A percentile compares a stretch with the other conserved stretches of the same genome.
Conservation (phyloP, 345 rosid genomes). For the Litchi chinensis region DNA sequence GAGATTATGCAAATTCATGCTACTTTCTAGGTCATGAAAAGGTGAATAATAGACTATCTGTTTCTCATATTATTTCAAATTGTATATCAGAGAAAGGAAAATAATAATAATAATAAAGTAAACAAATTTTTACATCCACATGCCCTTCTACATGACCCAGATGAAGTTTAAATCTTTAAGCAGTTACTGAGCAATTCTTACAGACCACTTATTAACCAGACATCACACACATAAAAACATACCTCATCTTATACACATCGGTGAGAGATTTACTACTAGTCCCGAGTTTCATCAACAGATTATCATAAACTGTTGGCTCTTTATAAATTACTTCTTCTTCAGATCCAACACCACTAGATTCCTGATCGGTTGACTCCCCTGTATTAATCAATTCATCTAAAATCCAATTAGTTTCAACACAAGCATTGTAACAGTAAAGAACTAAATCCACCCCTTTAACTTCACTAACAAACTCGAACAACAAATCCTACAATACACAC, state of each 20-base stretch:
- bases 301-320: constrained; percentile 50
- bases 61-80: not conserved
- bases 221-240: not conserved
- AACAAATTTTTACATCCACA: not conserved
- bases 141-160: not conserved
- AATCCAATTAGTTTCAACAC: constrained; percentile 8
- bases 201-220: not conserved
- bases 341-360: constrained; percentile 24
- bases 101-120: too few relatives aligned
- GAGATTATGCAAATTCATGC: not conserved
- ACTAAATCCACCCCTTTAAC: not conserved
- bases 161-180: not conserved
- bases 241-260: constrained; percentile 58
- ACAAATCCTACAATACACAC: not conserved
- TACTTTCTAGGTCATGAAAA: not conserved
- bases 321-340: constrained; percentile 38
- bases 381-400: constrained; percentile 6
- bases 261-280: constrained; percentile 48
- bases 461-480: not conserved
- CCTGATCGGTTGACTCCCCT: constrained; percentile 40
- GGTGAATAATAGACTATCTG: not conserved
- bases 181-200: not conserved
- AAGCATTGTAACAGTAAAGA: not conserved
- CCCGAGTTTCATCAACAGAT: constrained; percentile 50
- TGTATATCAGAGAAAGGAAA: not conserved